These are phyloP conservation scores for Hirschioporus abietinus DNA, from an alignment of 768 basidiomycete species.

Conservation along the genomic window DNA sequence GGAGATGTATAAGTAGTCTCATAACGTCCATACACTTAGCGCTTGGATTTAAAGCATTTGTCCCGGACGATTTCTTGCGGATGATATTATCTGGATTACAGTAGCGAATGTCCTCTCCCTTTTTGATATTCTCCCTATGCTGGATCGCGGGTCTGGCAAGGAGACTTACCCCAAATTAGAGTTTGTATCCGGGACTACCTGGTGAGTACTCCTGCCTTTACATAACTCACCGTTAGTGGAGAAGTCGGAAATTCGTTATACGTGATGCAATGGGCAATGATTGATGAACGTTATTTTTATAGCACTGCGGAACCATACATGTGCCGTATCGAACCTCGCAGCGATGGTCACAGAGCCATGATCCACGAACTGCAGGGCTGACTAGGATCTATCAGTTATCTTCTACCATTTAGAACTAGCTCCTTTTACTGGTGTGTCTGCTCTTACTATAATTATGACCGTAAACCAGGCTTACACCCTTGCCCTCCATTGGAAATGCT, in stretches of 20 bases:
- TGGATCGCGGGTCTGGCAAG: conserved; percentile 27
- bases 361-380: neutral
- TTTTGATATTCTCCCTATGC: conserved; percentile 33
- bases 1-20: too few species aligned
- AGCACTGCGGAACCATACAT: neutral
- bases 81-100: conserved; percentile 38
- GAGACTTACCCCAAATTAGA: conserved; percentile 28
- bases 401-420: too few species aligned
- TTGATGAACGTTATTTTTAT: neutral
- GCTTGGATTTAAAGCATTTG: conserved; percentile 32
- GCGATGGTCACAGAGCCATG: neutral
- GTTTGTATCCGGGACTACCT: conserved; percentile 24
- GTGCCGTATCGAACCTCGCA: neutral
- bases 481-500: too few species aligned
- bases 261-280: too few species aligned
- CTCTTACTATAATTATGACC: too few species aligned
- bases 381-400: too few species aligned
- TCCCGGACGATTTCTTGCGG: conserved; percentile 39
- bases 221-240: too few species aligned
- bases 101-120: conserved; percentile 36
- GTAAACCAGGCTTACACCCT: too few species aligned
- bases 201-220: neutral
- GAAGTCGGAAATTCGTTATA: too few species aligned
- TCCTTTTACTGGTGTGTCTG: too few species aligned
- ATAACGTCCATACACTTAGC: neutral